Conservation (phyloP, 1,284 basidiomycete species). For the Vanrija sp. region DNA sequence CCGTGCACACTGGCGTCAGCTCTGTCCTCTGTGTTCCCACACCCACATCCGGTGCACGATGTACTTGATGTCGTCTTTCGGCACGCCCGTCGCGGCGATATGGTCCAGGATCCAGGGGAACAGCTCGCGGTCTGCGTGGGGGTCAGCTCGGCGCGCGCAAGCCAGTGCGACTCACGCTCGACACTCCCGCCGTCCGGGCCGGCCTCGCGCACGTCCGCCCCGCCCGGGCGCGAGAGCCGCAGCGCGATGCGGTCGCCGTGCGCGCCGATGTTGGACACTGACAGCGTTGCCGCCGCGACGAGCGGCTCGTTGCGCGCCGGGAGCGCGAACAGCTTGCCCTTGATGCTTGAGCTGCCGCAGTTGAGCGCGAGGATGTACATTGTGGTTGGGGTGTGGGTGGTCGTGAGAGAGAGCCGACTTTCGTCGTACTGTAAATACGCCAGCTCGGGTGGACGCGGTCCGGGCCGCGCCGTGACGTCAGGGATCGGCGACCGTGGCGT, state of each 20-base stretch:
- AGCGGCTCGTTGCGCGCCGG: constrained; percentile 17
- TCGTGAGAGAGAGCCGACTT: background rate
- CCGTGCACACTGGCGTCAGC: constrained; percentile 68
- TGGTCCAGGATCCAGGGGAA: constrained; percentile 42
- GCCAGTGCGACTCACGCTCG: constrained; percentile 38
- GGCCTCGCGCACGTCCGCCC: constrained; percentile 35
- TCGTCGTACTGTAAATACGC: background rate
- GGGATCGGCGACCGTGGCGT: background rate
- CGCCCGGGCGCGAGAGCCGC: constrained; percentile 30
- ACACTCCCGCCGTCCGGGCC: constrained; percentile 35
- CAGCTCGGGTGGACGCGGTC: background rate
- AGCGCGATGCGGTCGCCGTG: constrained; percentile 44
- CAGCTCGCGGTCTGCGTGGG: constrained; percentile 36
- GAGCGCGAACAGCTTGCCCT: constrained; percentile 45
- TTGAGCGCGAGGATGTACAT: constrained; percentile 48
- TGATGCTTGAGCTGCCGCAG: constrained; percentile 51
- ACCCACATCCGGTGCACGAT: constrained; percentile 48
- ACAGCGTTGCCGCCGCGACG: constrained; percentile 25
- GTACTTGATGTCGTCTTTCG: constrained; percentile 44
- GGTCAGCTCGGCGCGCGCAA: constrained; percentile 12
- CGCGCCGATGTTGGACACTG: constrained; percentile 44
- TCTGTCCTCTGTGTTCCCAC: background rate
- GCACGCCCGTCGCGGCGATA: constrained; percentile 27
- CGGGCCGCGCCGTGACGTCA: background rate
- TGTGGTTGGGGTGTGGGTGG: background rate